Evolutionary conservation across 2,329 filamentous ascomycete genomes (phyloP), one percentile per base, ranked within the genome.

Genomic region (Pezicula radicicola): DNA sequence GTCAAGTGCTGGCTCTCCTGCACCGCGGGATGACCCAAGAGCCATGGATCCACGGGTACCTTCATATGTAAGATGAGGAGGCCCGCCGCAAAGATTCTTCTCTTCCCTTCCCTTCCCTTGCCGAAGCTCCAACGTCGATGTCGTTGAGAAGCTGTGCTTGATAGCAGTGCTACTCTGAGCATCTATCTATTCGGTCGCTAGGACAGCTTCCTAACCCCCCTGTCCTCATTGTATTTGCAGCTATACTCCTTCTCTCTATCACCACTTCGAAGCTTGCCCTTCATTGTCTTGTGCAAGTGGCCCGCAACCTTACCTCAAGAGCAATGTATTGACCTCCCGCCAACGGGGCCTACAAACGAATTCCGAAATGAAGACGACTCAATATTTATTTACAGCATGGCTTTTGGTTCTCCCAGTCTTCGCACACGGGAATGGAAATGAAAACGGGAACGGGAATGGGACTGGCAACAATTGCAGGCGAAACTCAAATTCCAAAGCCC

Each of bases 271-370:
- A 40, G 30, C 46, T 52, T 54, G 30, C 30, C 30, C 9, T 33
- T 33, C 30, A 12, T 41, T 53, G 33, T 49, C n/a, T 25, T 55
- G 53, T 55, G 50, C 54, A 39, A 52, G 48, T 52, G 42, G 58
- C 18, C 49, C 50, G 30, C 30, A 33, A 33, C 30, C 30, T 33
- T n/a, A 50, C 35, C 27, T 30, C 47, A 25, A 50, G 48, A 62
- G 55, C 48, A 42, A 63, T 63, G 60, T 56, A 46, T 58, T 63
- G 59, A 60, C 52, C 52, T 55, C 50, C 55, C 30, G 30, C 30
- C 30, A 33, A 33, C 30, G 30, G 30, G 30, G 30, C 30, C 30
- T 57, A 16, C 37, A 52, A 46, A 53, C 49, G 30, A 36, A 33
- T 54, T 53, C 40, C 40, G 40, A 21, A 21, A 42, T 42, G 40